A percentile compares a stretch with the other conserved stretches of the same genome.
phyloP scores from a whole-genome alignment of 192 early-diverging fungal genomes.

The Coemansia sp. region DNA sequence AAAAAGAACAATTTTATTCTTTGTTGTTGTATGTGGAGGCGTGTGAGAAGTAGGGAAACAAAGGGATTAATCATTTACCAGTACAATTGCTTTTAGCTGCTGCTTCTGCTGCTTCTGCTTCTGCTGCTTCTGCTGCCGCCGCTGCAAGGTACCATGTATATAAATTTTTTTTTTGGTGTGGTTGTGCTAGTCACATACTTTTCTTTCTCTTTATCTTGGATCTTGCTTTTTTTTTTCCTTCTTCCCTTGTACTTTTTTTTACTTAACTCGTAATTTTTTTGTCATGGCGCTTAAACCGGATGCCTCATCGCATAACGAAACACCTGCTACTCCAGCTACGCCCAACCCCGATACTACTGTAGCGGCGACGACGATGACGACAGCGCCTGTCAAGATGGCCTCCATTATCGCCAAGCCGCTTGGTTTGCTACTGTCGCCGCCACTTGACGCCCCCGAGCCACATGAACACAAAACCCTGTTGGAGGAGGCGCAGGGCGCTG shows the following conservation, averaged over 20 bases:
- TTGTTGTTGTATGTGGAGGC: neutral
- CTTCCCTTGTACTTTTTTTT: neutral
- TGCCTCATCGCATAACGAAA: neutral
- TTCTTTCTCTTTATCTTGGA: neutral
- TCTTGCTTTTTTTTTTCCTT: neutral
- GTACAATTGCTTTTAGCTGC: too few species aligned
- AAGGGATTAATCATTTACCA: neutral
- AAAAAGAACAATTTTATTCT: neutral
- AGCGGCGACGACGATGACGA: neutral
- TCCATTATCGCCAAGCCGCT: neutral
- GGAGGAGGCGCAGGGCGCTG: neutral
- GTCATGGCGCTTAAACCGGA: conserved; percentile 13
- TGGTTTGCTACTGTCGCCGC: neutral
- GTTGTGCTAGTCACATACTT: neutral
- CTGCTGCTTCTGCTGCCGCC: too few species aligned
- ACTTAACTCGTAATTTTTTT: neutral
- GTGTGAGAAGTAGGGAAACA: neutral
- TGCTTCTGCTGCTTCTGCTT: too few species aligned
- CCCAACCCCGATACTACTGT: neutral
- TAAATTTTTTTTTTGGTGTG: neutral
- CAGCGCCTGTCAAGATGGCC: neutral
- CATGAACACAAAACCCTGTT: neutral
- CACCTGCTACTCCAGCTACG: neutral
- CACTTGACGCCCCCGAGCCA: neutral
- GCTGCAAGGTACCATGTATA: neutral